phyloP scores from a whole-genome alignment of 495 filamentous ascomycete species.

The Xylaria acuta region DNA sequence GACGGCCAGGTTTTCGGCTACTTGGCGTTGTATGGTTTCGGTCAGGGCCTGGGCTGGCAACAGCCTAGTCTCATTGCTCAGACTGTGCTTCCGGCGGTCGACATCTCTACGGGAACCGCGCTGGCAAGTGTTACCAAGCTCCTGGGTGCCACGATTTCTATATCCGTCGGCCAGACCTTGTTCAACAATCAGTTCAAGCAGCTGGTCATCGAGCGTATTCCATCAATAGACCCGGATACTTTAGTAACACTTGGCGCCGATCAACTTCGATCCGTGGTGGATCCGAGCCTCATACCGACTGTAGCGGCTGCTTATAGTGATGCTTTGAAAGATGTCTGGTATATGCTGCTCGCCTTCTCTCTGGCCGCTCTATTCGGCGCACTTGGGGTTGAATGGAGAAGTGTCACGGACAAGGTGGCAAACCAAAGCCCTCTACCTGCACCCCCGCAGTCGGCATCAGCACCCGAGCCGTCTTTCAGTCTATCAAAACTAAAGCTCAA shows the following conservation, averaged over 20 bases:
- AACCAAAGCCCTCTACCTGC: background rate
- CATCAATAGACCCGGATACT: background rate
- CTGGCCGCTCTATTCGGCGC: constrained; percentile 58
- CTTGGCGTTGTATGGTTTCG: constrained; percentile 64
- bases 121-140: constrained; percentile 62
- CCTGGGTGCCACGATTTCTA: constrained; percentile 62
- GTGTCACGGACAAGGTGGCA: constrained; percentile 69
- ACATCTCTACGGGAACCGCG: constrained; percentile 60
- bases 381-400: constrained; percentile 68
- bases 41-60: constrained; percentile 63
- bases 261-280: background rate
- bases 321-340: constrained; percentile 8
- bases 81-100: constrained; percentile 48
- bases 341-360: constrained; percentile 55
- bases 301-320: background rate
- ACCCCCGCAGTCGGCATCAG: background rate
- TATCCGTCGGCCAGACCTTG: constrained; percentile 55
- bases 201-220: constrained; percentile 1
- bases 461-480: background rate
- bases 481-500: background rate
- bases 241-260: background rate
- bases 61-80: constrained; percentile 58
- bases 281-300: background rate
- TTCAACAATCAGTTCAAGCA: background rate
- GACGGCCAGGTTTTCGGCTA: constrained; percentile 62